Conservation (phyloP, 139 green algal genomes). For the Edaphochlamys debaryana region DNA sequence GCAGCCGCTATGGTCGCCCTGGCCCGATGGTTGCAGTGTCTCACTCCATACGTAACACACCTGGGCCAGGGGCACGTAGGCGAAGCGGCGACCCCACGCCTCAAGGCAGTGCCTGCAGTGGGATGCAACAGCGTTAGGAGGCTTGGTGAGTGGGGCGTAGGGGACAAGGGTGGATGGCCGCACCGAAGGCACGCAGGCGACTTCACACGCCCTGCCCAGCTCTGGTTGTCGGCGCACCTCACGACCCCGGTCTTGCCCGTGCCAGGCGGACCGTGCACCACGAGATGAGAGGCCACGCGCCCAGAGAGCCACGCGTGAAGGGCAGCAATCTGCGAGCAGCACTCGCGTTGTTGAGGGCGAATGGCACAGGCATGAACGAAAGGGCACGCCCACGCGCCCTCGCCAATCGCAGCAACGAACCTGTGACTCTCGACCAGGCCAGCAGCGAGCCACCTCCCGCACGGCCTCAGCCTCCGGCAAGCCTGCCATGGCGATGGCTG, state of each 20-base stretch:
- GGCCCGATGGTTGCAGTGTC: no score
- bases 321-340: not conserved
- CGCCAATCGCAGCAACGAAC: not conserved
- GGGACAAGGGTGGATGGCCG: no score
- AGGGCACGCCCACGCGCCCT: not conserved
- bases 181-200: no score
- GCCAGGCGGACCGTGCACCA: slow-evolving; percentile 19
- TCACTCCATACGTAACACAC: no score
- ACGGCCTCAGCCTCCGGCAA: no score
- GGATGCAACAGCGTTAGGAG: not conserved
- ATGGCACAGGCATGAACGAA: not conserved
- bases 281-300: not conserved
- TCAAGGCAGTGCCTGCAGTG: slow-evolving; percentile 16
- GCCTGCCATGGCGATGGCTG: no score
- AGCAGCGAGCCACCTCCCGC: not conserved
- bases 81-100: slow-evolving; percentile 8
- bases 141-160: not conserved
- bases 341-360: no score
- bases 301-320: slow-evolving; percentile 18
- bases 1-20: not conserved
- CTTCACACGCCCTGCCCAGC: no score
- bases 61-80: slow-evolving; percentile 20
- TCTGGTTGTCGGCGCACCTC: no score
- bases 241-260: slow-evolving; percentile 30
- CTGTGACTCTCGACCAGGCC: slow-evolving; percentile 23